A percentile compares a stretch with the other conserved stretches of the same genome.
phyloP scores from a whole-genome alignment of 1,284 basidiomycete genomes.

The Ganoderma lucidum region DNA sequence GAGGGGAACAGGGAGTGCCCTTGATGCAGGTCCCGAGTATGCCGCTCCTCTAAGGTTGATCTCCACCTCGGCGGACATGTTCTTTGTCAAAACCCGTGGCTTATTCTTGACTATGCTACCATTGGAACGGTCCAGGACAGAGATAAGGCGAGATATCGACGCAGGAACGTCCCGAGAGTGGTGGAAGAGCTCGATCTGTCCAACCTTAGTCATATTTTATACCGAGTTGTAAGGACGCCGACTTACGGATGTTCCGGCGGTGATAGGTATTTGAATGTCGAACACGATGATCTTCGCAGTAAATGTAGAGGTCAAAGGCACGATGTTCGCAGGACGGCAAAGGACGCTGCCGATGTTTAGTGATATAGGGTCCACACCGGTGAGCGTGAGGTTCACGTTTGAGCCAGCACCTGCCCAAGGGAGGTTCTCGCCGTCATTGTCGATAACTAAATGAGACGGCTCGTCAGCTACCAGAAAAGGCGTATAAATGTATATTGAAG shows the following conservation, averaged over 20 bases:
- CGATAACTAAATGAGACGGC: conserved; percentile 69
- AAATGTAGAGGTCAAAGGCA: conserved; percentile 83
- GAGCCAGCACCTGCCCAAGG: conserved; percentile 93
- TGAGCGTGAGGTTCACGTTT: conserved; percentile 88
- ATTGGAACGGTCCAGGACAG: conserved; percentile 80
- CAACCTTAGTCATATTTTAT: background rate
- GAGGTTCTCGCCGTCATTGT: conserved; percentile 81
- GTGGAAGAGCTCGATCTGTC: conserved; percentile 90
- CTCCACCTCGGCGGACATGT: conserved; percentile 85
- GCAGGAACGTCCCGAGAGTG: conserved; percentile 94
- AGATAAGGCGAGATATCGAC: conserved; percentile 81
- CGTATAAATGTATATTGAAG: too few species aligned
- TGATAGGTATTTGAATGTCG: conserved; percentile 91
- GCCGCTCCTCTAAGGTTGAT: conserved; percentile 74
- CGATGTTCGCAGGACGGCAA: conserved; percentile 75
- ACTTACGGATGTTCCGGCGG: conserved; percentile 83
- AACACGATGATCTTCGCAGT: conserved; percentile 93
- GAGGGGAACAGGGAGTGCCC: conserved; percentile 75
- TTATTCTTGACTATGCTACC: conserved; percentile 81
- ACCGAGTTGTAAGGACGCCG: background rate
- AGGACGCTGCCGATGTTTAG: conserved; percentile 90
- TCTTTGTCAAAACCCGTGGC: conserved; percentile 90
- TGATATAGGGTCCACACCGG: conserved; percentile 87
- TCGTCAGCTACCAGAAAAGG: background rate
- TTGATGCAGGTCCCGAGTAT: conserved; percentile 54